Percentiles rank a stretch among this genome's conserved stretches.
Evolutionary conservation across 352 stramenopile genomes (phyloP).

Genomic region (Phytopythium delawarense): DNA sequence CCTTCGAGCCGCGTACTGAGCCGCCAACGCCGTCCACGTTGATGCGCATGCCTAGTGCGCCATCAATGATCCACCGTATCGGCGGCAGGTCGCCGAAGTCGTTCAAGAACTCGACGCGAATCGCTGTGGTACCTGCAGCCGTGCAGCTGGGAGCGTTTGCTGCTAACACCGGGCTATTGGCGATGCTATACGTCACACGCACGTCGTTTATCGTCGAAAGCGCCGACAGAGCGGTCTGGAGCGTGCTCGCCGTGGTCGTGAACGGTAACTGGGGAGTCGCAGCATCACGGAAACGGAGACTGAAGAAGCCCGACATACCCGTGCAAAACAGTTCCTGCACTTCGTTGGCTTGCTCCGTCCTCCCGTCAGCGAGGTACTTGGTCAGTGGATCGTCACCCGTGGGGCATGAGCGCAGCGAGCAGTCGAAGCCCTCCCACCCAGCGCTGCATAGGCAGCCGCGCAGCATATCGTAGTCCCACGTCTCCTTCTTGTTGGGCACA

Average conservation of each 20-base stretch:
- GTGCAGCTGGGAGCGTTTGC: constrained; percentile 33
- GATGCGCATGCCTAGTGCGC: constrained; percentile 46
- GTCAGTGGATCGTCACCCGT: constrained; percentile 88
- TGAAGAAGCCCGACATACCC: constrained; percentile 59
- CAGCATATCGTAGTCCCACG: constrained; percentile 88
- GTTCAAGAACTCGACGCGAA: constrained; percentile 60
- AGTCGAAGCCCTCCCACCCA: constrained; percentile 90
- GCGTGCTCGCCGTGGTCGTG: constrained; percentile 15
- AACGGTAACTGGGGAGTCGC: constrained; percentile 55
- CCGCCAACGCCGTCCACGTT: constrained; percentile 34
- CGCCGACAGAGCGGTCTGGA: constrained; percentile 30
- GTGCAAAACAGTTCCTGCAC: constrained; percentile 73
- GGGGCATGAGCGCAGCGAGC: constrained; percentile 80
- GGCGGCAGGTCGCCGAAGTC: constrained; percentile 63
- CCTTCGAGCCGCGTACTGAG: constrained; percentile 58
- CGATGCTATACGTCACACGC: constrained; percentile 36
- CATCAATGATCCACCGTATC: constrained; percentile 62
- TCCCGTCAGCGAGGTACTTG: constrained; percentile 18
- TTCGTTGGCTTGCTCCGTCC: constrained; percentile 61
- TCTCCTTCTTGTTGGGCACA: constrained; percentile 79
- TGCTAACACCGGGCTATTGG: constrained; percentile 13
- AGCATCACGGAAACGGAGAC: constrained; percentile 63
- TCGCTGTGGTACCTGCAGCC: constrained; percentile 38
- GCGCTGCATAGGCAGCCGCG: constrained; percentile 83
- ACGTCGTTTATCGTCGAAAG: constrained; percentile 51